Conservation (phyloP, 257 asterid genomes). For the Prunella vulgaris region DNA sequence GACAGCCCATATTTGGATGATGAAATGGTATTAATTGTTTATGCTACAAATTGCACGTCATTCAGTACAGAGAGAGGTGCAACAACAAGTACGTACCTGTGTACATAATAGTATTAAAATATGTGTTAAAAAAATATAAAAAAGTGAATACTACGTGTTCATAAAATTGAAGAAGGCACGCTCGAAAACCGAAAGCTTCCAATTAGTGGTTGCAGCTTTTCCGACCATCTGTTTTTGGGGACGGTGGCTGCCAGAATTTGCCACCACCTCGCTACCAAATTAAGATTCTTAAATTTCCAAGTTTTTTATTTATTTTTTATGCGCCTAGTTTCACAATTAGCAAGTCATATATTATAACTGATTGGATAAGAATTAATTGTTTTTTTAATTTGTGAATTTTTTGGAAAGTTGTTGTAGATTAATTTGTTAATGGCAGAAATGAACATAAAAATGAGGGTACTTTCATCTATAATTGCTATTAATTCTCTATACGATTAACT, state of each 20-base stretch:
- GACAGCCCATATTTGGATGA: not conserved
- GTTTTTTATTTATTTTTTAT: not conserved
- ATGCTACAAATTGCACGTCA: slow-evolving; percentile 3
- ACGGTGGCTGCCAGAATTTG: slow-evolving; percentile 25
- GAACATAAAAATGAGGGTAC: too few relatives aligned
- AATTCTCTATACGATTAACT: too few relatives aligned
- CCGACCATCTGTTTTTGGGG: slow-evolving; percentile 3
- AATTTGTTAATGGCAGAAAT: too few relatives aligned
- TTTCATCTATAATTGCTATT: too few relatives aligned
- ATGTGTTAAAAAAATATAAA: too few relatives aligned
- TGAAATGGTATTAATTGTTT: not conserved
- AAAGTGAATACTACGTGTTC: too few relatives aligned
- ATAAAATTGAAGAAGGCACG: not conserved
- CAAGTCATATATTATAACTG: not conserved
- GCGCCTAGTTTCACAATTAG: not conserved
- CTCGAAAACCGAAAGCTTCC: slow-evolving; percentile 22
- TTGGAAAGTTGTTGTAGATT: not conserved
- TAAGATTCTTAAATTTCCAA: not conserved
- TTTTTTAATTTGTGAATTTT: too few relatives aligned
- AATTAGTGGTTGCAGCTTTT: slow-evolving; percentile 22
- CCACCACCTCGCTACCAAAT: slow-evolving; percentile 6
- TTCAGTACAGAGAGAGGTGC: not conserved
- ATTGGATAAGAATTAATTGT: not conserved
- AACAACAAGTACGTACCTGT: slow-evolving; percentile 20
- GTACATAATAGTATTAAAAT: not conserved